phyloP scores from a whole-genome alignment of 176 grass and related monocot genomes.

The Oryza meyeriana region DNA sequence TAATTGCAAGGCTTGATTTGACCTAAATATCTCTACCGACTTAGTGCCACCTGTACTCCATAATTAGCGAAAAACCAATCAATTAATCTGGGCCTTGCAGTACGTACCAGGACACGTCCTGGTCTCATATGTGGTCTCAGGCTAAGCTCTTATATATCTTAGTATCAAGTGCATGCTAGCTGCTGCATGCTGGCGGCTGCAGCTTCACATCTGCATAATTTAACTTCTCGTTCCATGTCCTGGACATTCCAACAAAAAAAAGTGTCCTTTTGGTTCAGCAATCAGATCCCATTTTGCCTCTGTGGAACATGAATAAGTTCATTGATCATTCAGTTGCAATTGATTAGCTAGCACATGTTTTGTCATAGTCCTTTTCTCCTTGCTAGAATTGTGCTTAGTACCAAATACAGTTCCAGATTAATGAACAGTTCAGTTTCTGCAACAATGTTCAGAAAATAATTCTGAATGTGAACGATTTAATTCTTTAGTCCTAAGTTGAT shows the following conservation, averaged over 20 bases:
- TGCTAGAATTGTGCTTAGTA: no score
- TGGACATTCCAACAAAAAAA: neutral
- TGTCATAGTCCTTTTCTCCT: no score
- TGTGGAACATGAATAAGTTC: neutral
- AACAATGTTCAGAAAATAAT: neutral
- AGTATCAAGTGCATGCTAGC: neutral
- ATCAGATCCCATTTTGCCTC: neutral
- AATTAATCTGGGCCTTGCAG: neutral
- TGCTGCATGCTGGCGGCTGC: neutral
- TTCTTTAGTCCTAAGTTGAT: neutral
- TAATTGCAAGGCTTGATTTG: slow-evolving; percentile 16
- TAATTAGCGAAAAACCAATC: slow-evolving; percentile 16
- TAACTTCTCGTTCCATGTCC: neutral
- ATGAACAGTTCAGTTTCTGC: neutral
- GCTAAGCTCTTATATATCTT: neutral
- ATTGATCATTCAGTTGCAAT: neutral
- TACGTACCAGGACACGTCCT: neutral
- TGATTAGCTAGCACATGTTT: no score
- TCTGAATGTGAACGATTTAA: neutral
- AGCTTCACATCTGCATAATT: neutral
- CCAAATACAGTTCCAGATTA: no score
- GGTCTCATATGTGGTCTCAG: neutral
- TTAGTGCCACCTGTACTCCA: slow-evolving; percentile 21
- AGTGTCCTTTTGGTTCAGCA: neutral
- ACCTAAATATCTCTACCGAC: slow-evolving; percentile 6